These are phyloP conservation scores for Rhizophora apiculata DNA, from an alignment of 345 rosid genomes.

Conservation along the genomic window DNA sequence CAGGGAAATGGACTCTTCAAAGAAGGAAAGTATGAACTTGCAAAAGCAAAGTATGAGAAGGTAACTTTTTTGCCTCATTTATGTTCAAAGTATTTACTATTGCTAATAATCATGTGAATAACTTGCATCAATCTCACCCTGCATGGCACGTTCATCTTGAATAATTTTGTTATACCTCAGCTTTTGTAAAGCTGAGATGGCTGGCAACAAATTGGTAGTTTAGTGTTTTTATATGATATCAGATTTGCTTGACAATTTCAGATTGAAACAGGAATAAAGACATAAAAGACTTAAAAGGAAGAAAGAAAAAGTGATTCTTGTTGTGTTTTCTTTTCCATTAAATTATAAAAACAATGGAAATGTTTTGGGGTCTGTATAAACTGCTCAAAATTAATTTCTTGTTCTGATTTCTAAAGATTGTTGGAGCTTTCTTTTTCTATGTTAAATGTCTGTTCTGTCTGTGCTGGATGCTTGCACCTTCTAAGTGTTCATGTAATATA, in stretches of 20 bases:
- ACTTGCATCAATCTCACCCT: neutral
- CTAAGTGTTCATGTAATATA: neutral
- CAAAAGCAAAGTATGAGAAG: constrained; percentile 94
- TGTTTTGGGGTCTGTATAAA: too few species aligned
- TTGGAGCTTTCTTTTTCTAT: neutral
- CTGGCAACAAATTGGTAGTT: neutral
- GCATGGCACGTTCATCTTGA: neutral
- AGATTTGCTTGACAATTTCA: neutral
- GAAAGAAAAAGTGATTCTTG: too few species aligned
- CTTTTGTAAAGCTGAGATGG: neutral
- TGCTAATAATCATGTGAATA: too few species aligned
- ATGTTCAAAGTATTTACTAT: too few species aligned
- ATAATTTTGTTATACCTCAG: neutral
- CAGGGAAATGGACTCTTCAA: constrained; percentile 96
- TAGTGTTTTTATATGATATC: neutral
- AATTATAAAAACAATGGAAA: neutral
- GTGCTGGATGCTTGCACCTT: neutral
- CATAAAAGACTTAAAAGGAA: neutral
- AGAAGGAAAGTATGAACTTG: constrained; percentile 94
- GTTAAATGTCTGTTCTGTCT: neutral
- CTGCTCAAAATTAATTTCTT: neutral
- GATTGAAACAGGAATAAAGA: neutral
- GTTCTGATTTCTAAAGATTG: neutral
- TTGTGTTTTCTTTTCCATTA: neutral
- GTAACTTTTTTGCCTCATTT: constrained; percentile 32